Conservation (phyloP, 805 yeast genomes). For the Candida saitoana region DNA sequence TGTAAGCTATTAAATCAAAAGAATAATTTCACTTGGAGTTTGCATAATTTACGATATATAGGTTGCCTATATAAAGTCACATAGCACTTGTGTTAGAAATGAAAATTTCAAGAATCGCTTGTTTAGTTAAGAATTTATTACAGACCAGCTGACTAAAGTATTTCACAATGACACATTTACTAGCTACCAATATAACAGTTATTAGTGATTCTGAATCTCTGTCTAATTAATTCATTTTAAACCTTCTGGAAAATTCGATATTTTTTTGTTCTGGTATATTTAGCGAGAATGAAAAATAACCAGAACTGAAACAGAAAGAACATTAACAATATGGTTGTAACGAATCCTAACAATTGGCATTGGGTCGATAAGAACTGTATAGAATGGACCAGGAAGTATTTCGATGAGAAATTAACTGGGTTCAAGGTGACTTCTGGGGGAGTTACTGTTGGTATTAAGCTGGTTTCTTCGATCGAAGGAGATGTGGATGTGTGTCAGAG, state of each 20-base stretch:
- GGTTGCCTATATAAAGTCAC: too few species aligned
- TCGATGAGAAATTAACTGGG: conserved; percentile 56
- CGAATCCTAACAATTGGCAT: conserved; percentile 99
- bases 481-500: conserved; percentile 97
- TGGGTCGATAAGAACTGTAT: conserved; percentile 98
- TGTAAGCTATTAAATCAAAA: too few species aligned
- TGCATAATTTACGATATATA: too few species aligned
- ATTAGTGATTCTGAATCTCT: too few species aligned
- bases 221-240: too few species aligned
- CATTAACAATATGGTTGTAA: conserved; percentile 86
- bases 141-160: too few species aligned
- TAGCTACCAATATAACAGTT: too few species aligned
- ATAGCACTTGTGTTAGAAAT: conserved; percentile 1
- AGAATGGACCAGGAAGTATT: conserved; percentile 82
- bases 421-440: conserved; percentile 34
- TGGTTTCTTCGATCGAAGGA: conserved; percentile 71
- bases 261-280: not conserved
- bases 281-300: too few species aligned
- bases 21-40: too few species aligned
- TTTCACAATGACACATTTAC: too few species aligned
- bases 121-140: too few species aligned
- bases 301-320: too few species aligned
- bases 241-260: not conserved
- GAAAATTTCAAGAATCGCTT: not conserved
- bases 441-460: conserved; percentile 31